Base-by-base conservation (phyloP, 495 filamentous ascomycete species). In the Xylaria nigripes region DNA sequence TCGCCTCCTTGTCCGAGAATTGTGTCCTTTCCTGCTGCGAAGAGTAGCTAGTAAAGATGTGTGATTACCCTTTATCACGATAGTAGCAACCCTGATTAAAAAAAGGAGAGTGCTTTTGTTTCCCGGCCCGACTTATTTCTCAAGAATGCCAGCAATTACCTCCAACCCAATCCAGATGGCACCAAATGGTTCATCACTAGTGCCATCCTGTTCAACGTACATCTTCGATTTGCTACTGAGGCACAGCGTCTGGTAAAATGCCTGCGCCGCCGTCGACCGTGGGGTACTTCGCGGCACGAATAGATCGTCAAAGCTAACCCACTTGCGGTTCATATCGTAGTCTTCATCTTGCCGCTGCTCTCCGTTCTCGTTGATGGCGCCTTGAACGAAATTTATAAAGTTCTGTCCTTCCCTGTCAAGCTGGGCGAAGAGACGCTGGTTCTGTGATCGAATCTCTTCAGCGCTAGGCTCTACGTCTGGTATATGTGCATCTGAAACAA, bases 221-320 rank as follows among this genome's bases (percentile, higher is more conserved):
- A 87, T 59, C 47, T 81, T 61, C 0, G 74, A 76, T 70, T 81
- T 86, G 9, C 83, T 89, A 9, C 79, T 84, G 7, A 92, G 80
- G 16, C 78, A 73, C 15, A 94, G 77, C 12, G 83, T 75, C 68
- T 92, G 84, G 67, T 86, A 79, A 54, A 94, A 76, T 1, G 77
- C 88, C 60, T 90, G 86, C 8, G 83, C 84, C 34, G 85, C 86
- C 0, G 89, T 80, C 15, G 75, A 67, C 13, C 71, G 72, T 24
- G 71, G 76, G 34, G 82, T 81, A 22, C 75, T 65, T 21, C 47
- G 53, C 1, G 76, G 75, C 21, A 84, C 77, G 18, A 88, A 72
- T 13, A 91, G 61, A 22, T 78, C 67, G 46, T 81, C 79, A 61
- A 94, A 89, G n/a, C 72, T 65, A 19, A 66, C 55, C 74, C 64